Conservation (phyloP, 441 rosid genomes). For the Hura crepitans region DNA sequence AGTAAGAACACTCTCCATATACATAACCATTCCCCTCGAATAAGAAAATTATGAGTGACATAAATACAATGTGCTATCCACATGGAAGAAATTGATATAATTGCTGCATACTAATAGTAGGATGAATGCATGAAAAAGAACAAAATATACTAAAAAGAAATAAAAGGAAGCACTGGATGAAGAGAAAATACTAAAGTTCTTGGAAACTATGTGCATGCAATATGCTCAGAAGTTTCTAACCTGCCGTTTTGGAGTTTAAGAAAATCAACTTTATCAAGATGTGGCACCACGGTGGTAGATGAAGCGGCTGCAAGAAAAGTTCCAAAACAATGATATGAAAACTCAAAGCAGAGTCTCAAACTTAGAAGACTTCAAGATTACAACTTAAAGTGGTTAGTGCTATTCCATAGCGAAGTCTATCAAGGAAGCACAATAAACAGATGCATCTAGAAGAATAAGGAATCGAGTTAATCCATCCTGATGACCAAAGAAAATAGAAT, state of each 20-base stretch:
- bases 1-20: background rate
- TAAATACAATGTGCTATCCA: background rate
- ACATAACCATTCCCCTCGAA: background rate
- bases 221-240: conserved; percentile 30
- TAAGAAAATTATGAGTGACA: background rate
- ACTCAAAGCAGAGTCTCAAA: conserved; percentile 5
- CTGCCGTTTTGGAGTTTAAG: conserved; percentile 98
- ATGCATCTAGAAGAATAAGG: background rate
- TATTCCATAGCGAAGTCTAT: background rate
- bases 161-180: background rate
- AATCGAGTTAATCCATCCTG: conserved; percentile 13
- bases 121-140: background rate
- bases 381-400: background rate
- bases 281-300: conserved; percentile 47
- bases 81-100: background rate
- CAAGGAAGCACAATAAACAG: background rate
- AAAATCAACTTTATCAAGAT: conserved; percentile 64
- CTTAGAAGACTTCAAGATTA: background rate
- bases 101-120: background rate
- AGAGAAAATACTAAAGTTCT: background rate
- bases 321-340: conserved; percentile 19
- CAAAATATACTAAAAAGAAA: background rate
- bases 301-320: conserved; percentile 54
- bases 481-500: background rate
- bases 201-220: background rate